phyloP scores from a whole-genome alignment of 2,329 filamentous ascomycete genomes.

The Harringtonia aguacate region DNA sequence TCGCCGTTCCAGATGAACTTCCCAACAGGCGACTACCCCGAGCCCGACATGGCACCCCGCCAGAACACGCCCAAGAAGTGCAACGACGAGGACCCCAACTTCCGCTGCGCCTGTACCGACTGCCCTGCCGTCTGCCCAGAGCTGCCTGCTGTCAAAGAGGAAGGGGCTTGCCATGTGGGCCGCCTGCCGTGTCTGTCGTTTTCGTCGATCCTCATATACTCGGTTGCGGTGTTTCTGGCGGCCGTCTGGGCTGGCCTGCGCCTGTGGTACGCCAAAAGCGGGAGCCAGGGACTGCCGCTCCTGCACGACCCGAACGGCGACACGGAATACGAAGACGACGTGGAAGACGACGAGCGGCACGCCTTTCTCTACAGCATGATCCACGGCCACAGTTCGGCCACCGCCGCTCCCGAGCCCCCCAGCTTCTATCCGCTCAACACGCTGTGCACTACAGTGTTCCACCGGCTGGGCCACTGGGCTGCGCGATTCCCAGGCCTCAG shows the following conservation, averaged over 20 bases:
- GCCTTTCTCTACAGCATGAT: slow-evolving; percentile 18
- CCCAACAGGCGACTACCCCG: slow-evolving; percentile 43
- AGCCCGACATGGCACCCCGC: slow-evolving; percentile 60
- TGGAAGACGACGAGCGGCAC: slow-evolving; percentile 59
- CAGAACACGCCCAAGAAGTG: slow-evolving; percentile 72
- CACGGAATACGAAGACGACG: slow-evolving; percentile 71
- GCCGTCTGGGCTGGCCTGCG: slow-evolving; percentile 65
- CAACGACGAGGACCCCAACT: slow-evolving; percentile 78
- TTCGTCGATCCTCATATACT: slow-evolving; percentile 78
- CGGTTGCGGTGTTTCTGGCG: slow-evolving; percentile 59
- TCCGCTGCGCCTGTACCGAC: slow-evolving; percentile 87
- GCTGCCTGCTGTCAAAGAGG: slow-evolving; percentile 63
- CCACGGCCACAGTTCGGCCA: background rate
- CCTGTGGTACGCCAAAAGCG: slow-evolving; percentile 27
- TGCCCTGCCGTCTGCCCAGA: slow-evolving; percentile 78
- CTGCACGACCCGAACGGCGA: slow-evolving; percentile 66
- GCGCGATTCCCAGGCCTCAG: slow-evolving; percentile 79
- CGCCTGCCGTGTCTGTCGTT: slow-evolving; percentile 89
- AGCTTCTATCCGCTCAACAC: slow-evolving; percentile 77
- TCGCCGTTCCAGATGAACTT: slow-evolving; percentile 99
- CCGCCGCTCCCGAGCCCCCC: slow-evolving; percentile 35
- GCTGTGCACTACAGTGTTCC: slow-evolving; percentile 70
- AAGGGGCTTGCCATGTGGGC: slow-evolving; percentile 70
- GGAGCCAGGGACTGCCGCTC: slow-evolving; percentile 69
- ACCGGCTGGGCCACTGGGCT: slow-evolving; percentile 66